Base-by-base conservation (phyloP, 2,329 filamentous ascomycete genomes). In the Neocucurbitaria cava region DNA sequence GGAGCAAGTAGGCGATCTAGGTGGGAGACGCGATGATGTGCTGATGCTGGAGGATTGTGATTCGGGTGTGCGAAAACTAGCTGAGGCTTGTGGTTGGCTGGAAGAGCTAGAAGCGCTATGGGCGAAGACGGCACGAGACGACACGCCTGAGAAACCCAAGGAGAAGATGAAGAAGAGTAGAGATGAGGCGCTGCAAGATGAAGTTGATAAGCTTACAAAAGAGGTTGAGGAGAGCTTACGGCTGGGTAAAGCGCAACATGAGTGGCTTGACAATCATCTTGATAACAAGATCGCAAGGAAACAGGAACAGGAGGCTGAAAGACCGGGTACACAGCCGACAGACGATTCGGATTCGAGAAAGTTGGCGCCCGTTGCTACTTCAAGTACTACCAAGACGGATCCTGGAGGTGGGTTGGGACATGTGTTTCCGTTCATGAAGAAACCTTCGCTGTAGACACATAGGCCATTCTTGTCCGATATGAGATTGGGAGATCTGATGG, bases 21-120 rank as follows among this genome's bases (percentile, higher is more conserved):
- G 95, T 0, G 83, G 83, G 7, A 81, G 91, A 23, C 72, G 88
- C 0, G 93, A 99, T 69, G 95, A 99, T 76, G 93, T 99, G 0
- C 71, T 96, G 5, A 76, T 91, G 33, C 79, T 98, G 2, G 92
- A 89, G 1, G 87, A 92, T 65, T 97, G 93, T 72, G 94, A 99
- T 73, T 81, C 81, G 0, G 92, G 92, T 0, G 89, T 98, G 1
- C 83, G 89, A 49, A 87, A 85, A 72, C 81, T 99, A 31, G 93
- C 94, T 1, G 82, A 89, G 59, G 87, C 88, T 24, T 82, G 96
- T 39, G 94, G 92, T 0, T 99, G 95, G 95, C 76, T 84, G 8
- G 86, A 91, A 1, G 94, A 98, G 70, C 80, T 99, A 15, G 91
- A 97, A 71, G 75, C 72, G 3, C 66, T 91, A 47, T 98, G 92